Conservation (phyloP, 331 rosid genomes). For the Acacia concinna region DNA sequence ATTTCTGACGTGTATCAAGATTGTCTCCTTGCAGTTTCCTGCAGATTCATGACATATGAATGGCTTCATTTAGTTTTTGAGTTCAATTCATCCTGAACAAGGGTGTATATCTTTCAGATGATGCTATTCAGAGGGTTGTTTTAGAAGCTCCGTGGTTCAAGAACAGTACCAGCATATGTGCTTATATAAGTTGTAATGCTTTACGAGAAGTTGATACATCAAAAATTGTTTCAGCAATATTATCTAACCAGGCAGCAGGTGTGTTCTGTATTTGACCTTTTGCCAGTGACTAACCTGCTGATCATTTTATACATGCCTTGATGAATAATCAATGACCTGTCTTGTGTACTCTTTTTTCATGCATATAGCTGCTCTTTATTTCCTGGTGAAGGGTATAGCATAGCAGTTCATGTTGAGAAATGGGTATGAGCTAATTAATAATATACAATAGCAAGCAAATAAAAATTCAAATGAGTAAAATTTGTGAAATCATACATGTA, state of each 20-base stretch:
- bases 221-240: slow-evolving; percentile 50
- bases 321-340: not conserved
- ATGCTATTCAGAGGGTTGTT: slow-evolving; percentile 54
- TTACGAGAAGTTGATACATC: slow-evolving; percentile 71
- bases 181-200: slow-evolving; percentile 58
- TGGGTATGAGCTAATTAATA: not conserved
- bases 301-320: not conserved
- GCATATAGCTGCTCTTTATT: not conserved
- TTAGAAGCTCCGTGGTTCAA: slow-evolving; percentile 71
- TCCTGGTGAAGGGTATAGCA: not conserved
- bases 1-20: not conserved
- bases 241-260: slow-evolving; percentile 47
- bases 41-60: not conserved
- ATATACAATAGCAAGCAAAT: not conserved
- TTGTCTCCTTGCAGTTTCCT: not conserved
- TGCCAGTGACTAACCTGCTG: not conserved
- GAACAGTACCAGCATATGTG: slow-evolving; percentile 56
- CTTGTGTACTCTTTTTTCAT: not conserved
- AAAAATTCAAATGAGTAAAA: not conserved
- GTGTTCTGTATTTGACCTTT: slow-evolving; percentile 3
- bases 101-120: slow-evolving; percentile 35
- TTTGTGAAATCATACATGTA: not conserved
- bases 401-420: not conserved
- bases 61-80: not conserved
- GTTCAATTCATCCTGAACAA: not conserved